Conservation (phyloP, 1,284 basidiomycete genomes). For the Chondrostereum purpureum region DNA sequence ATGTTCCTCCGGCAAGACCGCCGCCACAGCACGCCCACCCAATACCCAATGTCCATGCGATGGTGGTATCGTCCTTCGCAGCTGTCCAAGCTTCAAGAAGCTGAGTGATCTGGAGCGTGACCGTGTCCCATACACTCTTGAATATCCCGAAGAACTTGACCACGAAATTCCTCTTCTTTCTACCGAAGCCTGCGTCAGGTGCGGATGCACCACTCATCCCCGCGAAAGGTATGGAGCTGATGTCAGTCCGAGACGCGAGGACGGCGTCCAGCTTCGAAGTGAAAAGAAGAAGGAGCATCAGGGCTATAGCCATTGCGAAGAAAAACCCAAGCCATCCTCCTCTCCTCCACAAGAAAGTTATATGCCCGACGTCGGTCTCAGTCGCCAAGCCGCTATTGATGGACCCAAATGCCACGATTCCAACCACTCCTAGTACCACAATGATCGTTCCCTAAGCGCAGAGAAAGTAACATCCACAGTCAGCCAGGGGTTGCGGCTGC, state of each 20-base stretch:
- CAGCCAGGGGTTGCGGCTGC: constrained; percentile 4
- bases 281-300: constrained; percentile 60
- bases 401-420: constrained; percentile 80
- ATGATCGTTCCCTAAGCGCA: constrained; percentile 64
- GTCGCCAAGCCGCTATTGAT: constrained; percentile 70
- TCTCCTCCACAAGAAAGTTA: constrained; percentile 79
- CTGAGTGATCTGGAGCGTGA: constrained; percentile 50
- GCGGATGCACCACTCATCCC: constrained; percentile 15
- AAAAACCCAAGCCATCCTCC: constrained; percentile 86
- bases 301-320: constrained; percentile 67
- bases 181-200: constrained; percentile 25
- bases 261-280: constrained; percentile 62
- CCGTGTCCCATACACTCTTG: constrained; percentile 33
- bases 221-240: constrained; percentile 50
- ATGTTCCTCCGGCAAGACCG: constrained; percentile 77
- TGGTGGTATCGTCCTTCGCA: constrained; percentile 72
- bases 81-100: constrained; percentile 72
- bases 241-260: constrained; percentile 57
- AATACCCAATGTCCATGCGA: constrained; percentile 86
- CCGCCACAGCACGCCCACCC: constrained; percentile 91
- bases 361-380: constrained; percentile 64
- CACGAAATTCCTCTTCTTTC: constrained; percentile 22
- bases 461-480: not conserved
- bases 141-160: constrained; percentile 19
- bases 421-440: constrained; percentile 77